phyloP scores from a whole-genome alignment of 257 asterid species.

The Anisodus tanguticus region DNA sequence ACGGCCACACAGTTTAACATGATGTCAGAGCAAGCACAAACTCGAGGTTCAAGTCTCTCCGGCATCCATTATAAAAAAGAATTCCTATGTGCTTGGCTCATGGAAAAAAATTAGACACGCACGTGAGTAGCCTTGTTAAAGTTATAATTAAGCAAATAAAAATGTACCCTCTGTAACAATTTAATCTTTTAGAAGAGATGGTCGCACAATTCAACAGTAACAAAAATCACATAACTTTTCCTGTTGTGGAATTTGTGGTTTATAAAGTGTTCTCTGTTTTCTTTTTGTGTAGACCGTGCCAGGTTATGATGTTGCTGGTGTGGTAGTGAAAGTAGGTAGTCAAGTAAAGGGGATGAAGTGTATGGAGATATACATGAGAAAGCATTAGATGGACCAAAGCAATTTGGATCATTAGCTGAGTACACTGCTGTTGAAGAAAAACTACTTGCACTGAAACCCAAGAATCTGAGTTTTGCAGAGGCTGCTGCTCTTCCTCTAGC shows the following conservation, averaged over 20 bases:
- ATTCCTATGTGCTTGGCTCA: neutral
- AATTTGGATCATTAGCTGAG: constrained; percentile 82
- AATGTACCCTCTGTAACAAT: neutral
- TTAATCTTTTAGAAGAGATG: neutral
- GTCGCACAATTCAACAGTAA: neutral
- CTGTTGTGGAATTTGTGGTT: neutral
- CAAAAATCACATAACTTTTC: neutral
- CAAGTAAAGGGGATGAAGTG: constrained; percentile 86
- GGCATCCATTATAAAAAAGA: neutral
- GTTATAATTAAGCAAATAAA: neutral
- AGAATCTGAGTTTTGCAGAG: constrained; percentile 65
- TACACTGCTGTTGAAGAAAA: constrained; percentile 93
- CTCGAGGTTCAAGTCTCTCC: neutral
- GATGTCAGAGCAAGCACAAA: neutral
- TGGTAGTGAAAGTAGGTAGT: constrained; percentile 85
- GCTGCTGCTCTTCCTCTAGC: constrained; percentile 93
- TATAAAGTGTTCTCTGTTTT: neutral
- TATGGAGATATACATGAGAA: constrained; percentile 83
- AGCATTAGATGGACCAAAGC: constrained; percentile 76
- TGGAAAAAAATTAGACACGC: neutral
- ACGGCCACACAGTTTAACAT: neutral
- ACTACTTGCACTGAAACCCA: constrained; percentile 76
- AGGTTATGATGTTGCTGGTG: constrained; percentile 94
- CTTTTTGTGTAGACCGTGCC: constrained; percentile 65
- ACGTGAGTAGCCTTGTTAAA: neutral